Conservation (phyloP, 176 grass and related monocot species). For the Rhynchospora pubera region DNA sequence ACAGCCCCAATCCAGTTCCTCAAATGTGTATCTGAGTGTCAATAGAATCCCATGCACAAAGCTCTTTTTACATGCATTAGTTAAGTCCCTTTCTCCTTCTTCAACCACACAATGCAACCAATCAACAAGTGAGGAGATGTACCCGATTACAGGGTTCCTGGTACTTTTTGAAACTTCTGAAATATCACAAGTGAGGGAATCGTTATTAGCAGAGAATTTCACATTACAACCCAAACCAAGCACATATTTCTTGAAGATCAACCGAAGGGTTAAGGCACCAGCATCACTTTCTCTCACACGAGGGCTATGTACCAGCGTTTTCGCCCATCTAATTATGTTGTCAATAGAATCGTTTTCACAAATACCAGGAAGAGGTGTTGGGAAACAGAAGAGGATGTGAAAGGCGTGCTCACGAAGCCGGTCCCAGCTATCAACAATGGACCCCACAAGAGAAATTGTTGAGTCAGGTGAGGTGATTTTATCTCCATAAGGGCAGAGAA, state of each 20-base stretch:
- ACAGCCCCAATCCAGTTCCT: slow-evolving; percentile 91
- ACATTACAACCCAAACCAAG: slow-evolving; percentile 68
- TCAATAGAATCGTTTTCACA: slow-evolving; percentile 54
- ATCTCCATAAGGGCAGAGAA: slow-evolving; percentile 61
- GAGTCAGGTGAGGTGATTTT: slow-evolving; percentile 77
- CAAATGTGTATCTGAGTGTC: slow-evolving; percentile 89
- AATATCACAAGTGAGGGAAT: slow-evolving; percentile 45
- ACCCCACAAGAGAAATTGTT: slow-evolving; percentile 89
- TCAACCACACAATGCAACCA: slow-evolving; percentile 73
- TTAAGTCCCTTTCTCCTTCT: slow-evolving; percentile 79
- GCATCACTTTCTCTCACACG: slow-evolving; percentile 99
- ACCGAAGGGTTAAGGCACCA: slow-evolving; percentile 82
- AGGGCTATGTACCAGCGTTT: slow-evolving; percentile 70
- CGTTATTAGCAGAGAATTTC: slow-evolving; percentile 46
- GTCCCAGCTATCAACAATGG: slow-evolving; percentile 97
- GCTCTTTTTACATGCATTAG: slow-evolving; percentile 80
- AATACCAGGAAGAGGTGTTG: slow-evolving; percentile 97
- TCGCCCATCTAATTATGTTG: slow-evolving; percentile 73
- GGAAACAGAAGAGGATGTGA: slow-evolving; percentile 79
- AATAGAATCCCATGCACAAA: slow-evolving; percentile 95
- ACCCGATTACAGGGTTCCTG: slow-evolving; percentile 55
- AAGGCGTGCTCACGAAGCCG: slow-evolving; percentile 79
- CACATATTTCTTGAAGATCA: slow-evolving; percentile 95
- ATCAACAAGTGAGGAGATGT: slow-evolving; percentile 67
- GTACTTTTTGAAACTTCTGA: slow-evolving; percentile 21